Conservation (phyloP, 2,329 filamentous ascomycete species). For the Aureobasidium sp. region DNA sequence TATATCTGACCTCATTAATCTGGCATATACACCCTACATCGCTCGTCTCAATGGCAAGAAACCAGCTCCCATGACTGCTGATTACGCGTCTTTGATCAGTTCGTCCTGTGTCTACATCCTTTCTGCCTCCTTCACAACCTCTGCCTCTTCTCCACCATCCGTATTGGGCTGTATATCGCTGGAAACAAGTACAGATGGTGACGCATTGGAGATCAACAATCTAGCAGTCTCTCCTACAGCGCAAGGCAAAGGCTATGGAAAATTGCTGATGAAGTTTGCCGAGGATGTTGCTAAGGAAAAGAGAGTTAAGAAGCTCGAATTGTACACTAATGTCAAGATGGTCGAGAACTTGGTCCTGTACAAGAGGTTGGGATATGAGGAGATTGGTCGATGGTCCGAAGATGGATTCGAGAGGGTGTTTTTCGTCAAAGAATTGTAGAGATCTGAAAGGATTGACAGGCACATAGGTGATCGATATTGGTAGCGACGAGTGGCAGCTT, state of each 20-base stretch:
- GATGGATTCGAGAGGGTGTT: constrained; percentile 8
- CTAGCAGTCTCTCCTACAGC: not conserved
- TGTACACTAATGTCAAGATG: constrained; percentile 14
- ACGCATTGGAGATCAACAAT: not conserved
- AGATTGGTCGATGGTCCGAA: not conserved
- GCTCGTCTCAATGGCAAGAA: not conserved
- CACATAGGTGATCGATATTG: not conserved
- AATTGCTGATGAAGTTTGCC: not conserved
- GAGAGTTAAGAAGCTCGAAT: not conserved
- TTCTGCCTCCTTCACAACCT: not conserved
- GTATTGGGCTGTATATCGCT: not conserved
- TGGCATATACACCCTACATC: not conserved
- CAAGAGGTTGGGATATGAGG: not conserved
- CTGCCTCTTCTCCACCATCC: not conserved
- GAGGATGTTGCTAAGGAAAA: not conserved
- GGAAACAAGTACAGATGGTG: accelerated
- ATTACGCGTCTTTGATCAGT: not conserved
- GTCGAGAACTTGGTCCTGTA: constrained; percentile 2
- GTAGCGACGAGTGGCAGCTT: not conserved
- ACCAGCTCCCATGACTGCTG: not conserved
- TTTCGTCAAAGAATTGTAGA: not conserved
- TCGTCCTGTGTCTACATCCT: not conserved
- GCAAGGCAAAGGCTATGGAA: constrained; percentile 1
- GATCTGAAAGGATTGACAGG: not conserved
- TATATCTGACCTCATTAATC: not conserved